phyloP scores from a whole-genome alignment of 495 filamentous ascomycete genomes.

The Glutinoglossum americanum region DNA sequence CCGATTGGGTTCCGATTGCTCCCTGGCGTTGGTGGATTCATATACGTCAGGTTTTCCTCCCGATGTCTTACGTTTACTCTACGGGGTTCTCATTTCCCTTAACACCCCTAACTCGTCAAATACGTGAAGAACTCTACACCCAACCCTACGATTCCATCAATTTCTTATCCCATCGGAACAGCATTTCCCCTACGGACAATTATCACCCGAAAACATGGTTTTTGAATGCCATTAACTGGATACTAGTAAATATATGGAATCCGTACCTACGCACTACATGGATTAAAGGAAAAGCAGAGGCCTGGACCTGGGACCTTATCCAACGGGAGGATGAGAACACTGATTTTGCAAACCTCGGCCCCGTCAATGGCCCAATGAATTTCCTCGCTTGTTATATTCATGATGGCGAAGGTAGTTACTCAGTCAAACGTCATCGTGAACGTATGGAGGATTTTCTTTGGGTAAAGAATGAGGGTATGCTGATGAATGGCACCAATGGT shows the following conservation, averaged over 20 bases:
- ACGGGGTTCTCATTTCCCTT: conserved; percentile 50
- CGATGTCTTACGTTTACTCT: conserved; percentile 81
- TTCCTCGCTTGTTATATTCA: conserved; percentile 60
- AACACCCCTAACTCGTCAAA: conserved; percentile 43
- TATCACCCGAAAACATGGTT: conserved; percentile 84
- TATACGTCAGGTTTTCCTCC: conserved; percentile 77
- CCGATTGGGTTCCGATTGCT: conserved; percentile 84
- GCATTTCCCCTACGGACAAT: conserved; percentile 58
- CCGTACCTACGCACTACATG: conserved; percentile 41
- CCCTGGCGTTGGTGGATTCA: conserved; percentile 99
- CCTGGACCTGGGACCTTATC: conserved; percentile 55
- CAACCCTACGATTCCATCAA: conserved; percentile 58
- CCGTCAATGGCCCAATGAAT: conserved; percentile 81
- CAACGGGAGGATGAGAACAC: conserved; percentile 83
- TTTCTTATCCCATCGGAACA: conserved; percentile 60
- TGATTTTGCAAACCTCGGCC: conserved; percentile 65
- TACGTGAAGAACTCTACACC: conserved; percentile 70
- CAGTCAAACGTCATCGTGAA: conserved; percentile 59
- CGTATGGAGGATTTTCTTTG: conserved; percentile 72
- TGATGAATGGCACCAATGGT: conserved; percentile 89
- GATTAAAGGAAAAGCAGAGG: conserved; percentile 44
- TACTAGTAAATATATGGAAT: conserved; percentile 56
- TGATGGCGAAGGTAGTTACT: conserved; percentile 57
- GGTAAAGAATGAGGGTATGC: conserved; percentile 81
- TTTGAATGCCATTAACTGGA: conserved; percentile 50